These are phyloP conservation scores for Irpex sp. DNA, from an alignment of 1,284 basidiomycete genomes.

Conservation along the genomic window DNA sequence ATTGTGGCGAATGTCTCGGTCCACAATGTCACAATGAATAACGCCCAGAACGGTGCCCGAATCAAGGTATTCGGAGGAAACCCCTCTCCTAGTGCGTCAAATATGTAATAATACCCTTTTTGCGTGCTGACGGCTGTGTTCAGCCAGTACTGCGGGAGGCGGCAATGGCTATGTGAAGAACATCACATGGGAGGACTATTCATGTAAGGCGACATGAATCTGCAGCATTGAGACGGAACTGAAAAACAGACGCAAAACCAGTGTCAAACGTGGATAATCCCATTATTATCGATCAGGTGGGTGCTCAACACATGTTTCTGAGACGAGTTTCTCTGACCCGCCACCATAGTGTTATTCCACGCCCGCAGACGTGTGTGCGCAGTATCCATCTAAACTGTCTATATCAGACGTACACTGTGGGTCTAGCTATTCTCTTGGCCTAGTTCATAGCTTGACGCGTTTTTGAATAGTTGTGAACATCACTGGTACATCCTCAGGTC, in stretches of 20 bases:
- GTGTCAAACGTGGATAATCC: slow-evolving; percentile 53
- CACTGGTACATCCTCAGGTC: slow-evolving; percentile 35
- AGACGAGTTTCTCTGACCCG: background rate
- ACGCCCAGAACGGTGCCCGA: slow-evolving; percentile 61
- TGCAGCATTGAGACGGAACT: background rate
- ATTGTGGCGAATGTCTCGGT: slow-evolving; percentile 64
- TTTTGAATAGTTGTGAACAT: slow-evolving; percentile 29
- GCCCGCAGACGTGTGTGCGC: slow-evolving; percentile 37
- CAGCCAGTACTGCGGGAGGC: slow-evolving; percentile 40
- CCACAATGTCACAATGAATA: slow-evolving; percentile 55
- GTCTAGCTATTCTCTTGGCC: slow-evolving; percentile 1
- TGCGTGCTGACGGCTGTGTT: background rate
- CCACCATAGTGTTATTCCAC: slow-evolving; percentile 50
- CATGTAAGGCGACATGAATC: slow-evolving; percentile 13
- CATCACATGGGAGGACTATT: slow-evolving; percentile 47
- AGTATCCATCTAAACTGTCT: slow-evolving; percentile 48
- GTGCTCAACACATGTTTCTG: background rate
- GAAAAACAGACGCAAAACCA: background rate
- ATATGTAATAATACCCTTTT: background rate
- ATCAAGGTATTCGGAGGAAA: slow-evolving; percentile 65
- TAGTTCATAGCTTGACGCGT: background rate
- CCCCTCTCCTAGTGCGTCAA: slow-evolving; percentile 22
- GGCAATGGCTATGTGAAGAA: slow-evolving; percentile 61
- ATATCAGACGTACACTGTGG: slow-evolving; percentile 40
- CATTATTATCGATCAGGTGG: slow-evolving; percentile 51